Base-by-base conservation (phyloP, 1,139 yeast species). In the Blastobotrys niveus region DNA sequence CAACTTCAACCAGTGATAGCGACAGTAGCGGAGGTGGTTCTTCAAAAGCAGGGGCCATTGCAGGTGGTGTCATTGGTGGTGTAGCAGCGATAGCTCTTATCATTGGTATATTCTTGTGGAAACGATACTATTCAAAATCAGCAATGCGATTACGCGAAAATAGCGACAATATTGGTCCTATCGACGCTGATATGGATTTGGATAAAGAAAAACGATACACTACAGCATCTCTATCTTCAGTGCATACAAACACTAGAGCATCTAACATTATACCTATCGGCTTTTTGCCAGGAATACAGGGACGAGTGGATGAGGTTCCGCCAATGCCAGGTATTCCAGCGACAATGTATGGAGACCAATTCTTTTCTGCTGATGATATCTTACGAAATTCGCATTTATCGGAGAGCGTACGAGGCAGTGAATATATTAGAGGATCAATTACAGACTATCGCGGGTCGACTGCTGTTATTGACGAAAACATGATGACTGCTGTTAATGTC, bases 261-360 rank as follows among this genome's bases (percentile, higher is more conserved):
- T 83, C 94, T 7, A 88, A 89, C 62, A 80, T 89, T 50, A 74
- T 88, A 50, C 96, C 96, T n/a, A 82, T 88, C 52, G 95, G 95
- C 2, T 88, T 88, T 61, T 86, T 88, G 49, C 96, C 96, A 0
- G 96, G 96, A 32, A 96, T 87, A 15, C 55, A 58, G 29, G 48
- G 53, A 20, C 47, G 45, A 30, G 45, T 37, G 12, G 34, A 38
- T 25, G 38, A 43, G 7, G 42, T 43, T 12, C 50, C 44, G 43
- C 45, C 46, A 37, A 46, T 36, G 48, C 48, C 34, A 40, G 48
- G 22, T 50, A 42, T 35, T 32, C 38, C 30, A 35, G 35, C 26
- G 34, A 47, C 42, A 47, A 41, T 41, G 42, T 41, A 33, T 30
- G 40, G 45, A 34, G 41, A 35, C 22, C 51, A 52, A 42, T 47